Evolutionary conservation across 192 early-diverging fungal genomes (phyloP).

Genomic region (Chytriomyces hyalinus): DNA sequence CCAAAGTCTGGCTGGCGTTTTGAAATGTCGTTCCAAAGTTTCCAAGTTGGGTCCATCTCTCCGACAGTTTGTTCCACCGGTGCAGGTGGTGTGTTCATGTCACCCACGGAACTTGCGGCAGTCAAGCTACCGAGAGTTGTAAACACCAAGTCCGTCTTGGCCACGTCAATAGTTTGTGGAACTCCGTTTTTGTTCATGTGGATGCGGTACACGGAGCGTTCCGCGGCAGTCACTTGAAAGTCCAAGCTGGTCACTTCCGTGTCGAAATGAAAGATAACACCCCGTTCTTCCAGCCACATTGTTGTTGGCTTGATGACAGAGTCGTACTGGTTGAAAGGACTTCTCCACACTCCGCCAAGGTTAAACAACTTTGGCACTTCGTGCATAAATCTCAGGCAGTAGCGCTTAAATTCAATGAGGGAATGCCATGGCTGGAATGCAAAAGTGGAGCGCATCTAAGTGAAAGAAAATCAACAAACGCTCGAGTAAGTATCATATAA

Average conservation of each 20-base stretch:
- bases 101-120: slow-evolving; percentile 32
- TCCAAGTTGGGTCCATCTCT: slow-evolving; percentile 35
- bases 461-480: neutral
- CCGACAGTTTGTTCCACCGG: slow-evolving; percentile 17
- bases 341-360: slow-evolving; percentile 40
- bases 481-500: neutral
- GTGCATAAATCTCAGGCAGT: slow-evolving; percentile 43
- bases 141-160: slow-evolving; percentile 37
- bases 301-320: slow-evolving; percentile 35
- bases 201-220: slow-evolving; percentile 33
- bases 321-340: slow-evolving; percentile 45
- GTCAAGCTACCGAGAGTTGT: slow-evolving; percentile 40
- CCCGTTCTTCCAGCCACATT: slow-evolving; percentile 27
- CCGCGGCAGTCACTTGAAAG: slow-evolving; percentile 24
- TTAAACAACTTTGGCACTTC: slow-evolving; percentile 43
- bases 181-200: slow-evolving; percentile 14
- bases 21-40: slow-evolving; percentile 42
- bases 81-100: slow-evolving; percentile 7
- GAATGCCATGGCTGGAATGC: slow-evolving; percentile 51
- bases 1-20: slow-evolving; percentile 42
- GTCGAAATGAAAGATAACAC: slow-evolving; percentile 33
- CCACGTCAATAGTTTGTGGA: slow-evolving; percentile 18
- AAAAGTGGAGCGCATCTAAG: slow-evolving; percentile 37
- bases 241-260: slow-evolving; percentile 33
- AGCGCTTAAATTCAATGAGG: slow-evolving; percentile 41